Base-by-base conservation (phyloP, 1,284 basidiomycete species). In the Hemileia vastatrix region DNA sequence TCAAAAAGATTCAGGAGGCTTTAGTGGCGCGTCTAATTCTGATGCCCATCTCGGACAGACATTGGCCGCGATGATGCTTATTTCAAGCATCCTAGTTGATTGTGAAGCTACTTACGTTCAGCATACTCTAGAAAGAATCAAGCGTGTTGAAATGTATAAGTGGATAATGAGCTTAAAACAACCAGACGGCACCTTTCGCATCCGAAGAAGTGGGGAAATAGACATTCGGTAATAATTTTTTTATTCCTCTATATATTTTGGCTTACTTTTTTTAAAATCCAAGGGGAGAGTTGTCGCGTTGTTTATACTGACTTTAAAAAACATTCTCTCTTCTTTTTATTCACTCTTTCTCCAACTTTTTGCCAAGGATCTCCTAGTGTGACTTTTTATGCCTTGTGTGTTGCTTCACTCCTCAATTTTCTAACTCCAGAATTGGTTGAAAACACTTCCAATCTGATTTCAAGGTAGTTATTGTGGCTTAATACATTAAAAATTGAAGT, bases 121-220 rank as follows among this genome's bases (percentile, higher is more conserved):
- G n/a, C n/a, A n/a, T n/a, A n/a, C n/a, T n/a, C 93, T 89, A 89
- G 85, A 88, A 68, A 78, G 84, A 66, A 85, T 92, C 52, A 81
- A 90, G 70, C 80, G 89, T 82, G 86, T 74, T 56, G 82, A 83
- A 64, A 81, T 95, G 72, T 94, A 95, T 76, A 76, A 82, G 3
- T 97, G 93, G 79, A 92, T 97, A 77, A 83, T 94, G 83, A 85
- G 87, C 1, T 79, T 97, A 65, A 99, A 99, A 76, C 87, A 91
- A 69, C 83, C 86, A 0, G 92, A 98, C 73, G 95, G 95, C 0
- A 93, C 91, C 0, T 98, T 97, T 76, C 81, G 89, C 24, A 94
- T 98, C 13, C 84, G 90, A 21, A 80, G 84, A 55, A 83, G 89
- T 50, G 90, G 87, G 24, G 94, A 99, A 76, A 86, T 97, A 6